Evolutionary conservation across 306 rosid genomes (phyloP).

Genomic region (Geum urbanum): DNA sequence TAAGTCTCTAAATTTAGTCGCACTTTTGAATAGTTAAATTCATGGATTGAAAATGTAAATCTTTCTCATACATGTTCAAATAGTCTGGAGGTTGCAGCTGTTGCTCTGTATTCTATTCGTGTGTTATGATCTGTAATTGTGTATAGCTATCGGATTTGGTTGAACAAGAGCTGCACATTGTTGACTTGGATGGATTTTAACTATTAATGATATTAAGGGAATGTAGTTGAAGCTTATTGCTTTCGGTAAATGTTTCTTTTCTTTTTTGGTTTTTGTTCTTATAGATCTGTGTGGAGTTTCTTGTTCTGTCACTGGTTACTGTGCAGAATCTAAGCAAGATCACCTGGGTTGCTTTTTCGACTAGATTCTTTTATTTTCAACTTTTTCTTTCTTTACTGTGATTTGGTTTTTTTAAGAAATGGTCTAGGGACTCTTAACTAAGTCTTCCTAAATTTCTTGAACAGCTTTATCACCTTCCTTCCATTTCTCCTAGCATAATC

Average conservation of each 20-base stretch:
- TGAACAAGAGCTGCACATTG: conserved; percentile 2
- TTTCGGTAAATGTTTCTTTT: neutral
- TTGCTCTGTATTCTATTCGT: neutral
- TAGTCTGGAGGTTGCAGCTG: neutral
- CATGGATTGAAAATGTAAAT: neutral
- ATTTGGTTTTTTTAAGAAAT: neutral
- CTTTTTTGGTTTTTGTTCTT: neutral
- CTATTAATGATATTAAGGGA: neutral
- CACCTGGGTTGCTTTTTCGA: conserved; percentile 10
- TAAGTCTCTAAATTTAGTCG: neutral
- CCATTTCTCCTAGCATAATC: conserved; percentile 1
- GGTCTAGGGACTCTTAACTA: neutral
- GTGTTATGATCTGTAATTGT: neutral
- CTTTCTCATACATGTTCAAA: neutral
- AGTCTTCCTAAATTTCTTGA: neutral
- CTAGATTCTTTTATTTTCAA: neutral
- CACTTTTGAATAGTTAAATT: neutral
- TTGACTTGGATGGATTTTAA: neutral
- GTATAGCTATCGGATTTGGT: conserved; percentile 13
- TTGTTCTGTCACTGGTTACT: conserved; percentile 6
- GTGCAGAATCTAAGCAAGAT: conserved; percentile 13
- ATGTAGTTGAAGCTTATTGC: neutral
- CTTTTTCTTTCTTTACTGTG: neutral
- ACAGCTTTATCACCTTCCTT: neutral
- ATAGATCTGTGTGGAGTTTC: conserved; percentile 20